These are phyloP conservation scores for Diplodia seriata DNA, from an alignment of 2,329 filamentous ascomycete genomes.

Conservation along the genomic window DNA sequence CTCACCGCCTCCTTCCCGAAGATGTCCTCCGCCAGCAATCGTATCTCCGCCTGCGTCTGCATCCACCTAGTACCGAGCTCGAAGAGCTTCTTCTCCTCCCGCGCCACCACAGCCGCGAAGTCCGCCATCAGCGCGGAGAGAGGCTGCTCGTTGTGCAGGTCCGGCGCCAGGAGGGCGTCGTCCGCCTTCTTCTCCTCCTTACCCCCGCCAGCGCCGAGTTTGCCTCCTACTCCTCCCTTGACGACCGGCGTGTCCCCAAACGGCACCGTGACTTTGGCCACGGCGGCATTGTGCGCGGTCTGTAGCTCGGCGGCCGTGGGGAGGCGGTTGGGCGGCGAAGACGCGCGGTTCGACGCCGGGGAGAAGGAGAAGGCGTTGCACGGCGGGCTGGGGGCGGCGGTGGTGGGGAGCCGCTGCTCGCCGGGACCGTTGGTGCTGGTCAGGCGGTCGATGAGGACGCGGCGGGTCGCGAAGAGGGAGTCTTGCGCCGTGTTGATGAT, in stretches of 20 bases:
- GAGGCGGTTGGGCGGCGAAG: constrained; percentile 24
- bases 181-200: constrained; percentile 31
- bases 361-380: constrained; percentile 35
- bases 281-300: constrained; percentile 37
- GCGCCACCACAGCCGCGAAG: constrained; percentile 38
- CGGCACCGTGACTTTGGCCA: constrained; percentile 37
- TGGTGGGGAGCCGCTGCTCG: constrained; percentile 36
- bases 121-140: constrained; percentile 38
- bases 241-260: constrained; percentile 38
- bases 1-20: background rate
- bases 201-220: background rate
- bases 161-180: constrained; percentile 26
- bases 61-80: constrained; percentile 42
- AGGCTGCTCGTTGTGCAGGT: background rate
- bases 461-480: constrained; percentile 36
- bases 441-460: constrained; percentile 34
- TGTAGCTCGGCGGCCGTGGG: constrained; percentile 36
- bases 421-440: constrained; percentile 19
- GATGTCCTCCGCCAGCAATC: constrained; percentile 3
- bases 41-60: constrained; percentile 41
- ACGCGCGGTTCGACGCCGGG: constrained; percentile 32
- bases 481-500: constrained; percentile 37
- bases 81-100: constrained; percentile 37
- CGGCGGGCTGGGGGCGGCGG: constrained; percentile 39
- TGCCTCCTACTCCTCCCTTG: too few relatives aligned